phyloP scores from a whole-genome alignment of 2,329 filamentous ascomycete species.

The Penicillium paneum region DNA sequence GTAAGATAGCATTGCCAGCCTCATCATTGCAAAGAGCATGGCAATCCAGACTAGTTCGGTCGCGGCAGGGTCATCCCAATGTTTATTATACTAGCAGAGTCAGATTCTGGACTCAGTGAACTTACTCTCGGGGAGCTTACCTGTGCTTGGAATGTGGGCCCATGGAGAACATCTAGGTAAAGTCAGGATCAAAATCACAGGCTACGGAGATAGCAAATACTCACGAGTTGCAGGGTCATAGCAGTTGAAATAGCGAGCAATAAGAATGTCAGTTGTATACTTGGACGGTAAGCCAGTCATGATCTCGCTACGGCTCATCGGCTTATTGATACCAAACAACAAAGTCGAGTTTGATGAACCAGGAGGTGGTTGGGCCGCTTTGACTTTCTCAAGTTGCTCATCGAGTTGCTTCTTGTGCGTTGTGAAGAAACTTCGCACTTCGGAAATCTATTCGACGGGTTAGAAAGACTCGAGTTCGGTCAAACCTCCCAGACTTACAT shows the following conservation, averaged over 20 bases:
- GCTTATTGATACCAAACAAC: constrained; percentile 68
- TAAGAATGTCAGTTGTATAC: constrained; percentile 76
- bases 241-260: constrained; percentile 88
- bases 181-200: background rate
- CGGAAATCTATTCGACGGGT: constrained; percentile 60
- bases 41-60: constrained; percentile 61
- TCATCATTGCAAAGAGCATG: constrained; percentile 63
- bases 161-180: constrained; percentile 65
- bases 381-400: constrained; percentile 72
- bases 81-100: constrained; percentile 54
- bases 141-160: constrained; percentile 78
- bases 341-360: constrained; percentile 67
- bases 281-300: constrained; percentile 76
- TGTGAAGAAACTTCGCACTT: constrained; percentile 87
- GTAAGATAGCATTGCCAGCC: constrained; percentile 62
- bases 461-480: background rate
- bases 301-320: constrained; percentile 71
- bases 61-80: constrained; percentile 59
- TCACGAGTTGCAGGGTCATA: constrained; percentile 60
- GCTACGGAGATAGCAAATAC: constrained; percentile 33
- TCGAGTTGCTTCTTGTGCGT: constrained; percentile 87
- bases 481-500: constrained; percentile 45
- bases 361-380: constrained; percentile 59
- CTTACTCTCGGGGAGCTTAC: constrained; percentile 37
- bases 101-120: constrained; percentile 4